Conservation (phyloP, 768 basidiomycete genomes). For the Tulasnella sp. region DNA sequence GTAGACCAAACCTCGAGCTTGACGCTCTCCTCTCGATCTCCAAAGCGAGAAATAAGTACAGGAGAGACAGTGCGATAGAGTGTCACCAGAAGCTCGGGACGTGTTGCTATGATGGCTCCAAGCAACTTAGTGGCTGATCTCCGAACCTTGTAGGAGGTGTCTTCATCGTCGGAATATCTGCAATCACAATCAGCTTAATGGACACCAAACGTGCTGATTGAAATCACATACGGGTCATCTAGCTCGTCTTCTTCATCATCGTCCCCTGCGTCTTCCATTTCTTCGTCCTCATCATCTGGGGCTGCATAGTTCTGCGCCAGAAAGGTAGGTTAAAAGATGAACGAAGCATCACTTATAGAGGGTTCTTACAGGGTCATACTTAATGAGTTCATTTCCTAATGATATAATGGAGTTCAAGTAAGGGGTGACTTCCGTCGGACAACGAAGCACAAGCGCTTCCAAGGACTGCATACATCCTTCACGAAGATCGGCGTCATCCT, state of each 20-base stretch:
- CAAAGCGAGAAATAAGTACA: constrained; percentile 78
- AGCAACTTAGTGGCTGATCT: constrained; percentile 86
- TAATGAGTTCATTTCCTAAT: constrained; percentile 64
- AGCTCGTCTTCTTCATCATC: constrained; percentile 70
- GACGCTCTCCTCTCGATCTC: constrained; percentile 91
- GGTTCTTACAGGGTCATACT: constrained; percentile 75
- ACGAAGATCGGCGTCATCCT: constrained; percentile 70
- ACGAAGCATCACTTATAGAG: background rate
- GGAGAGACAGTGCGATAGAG: constrained; percentile 81
- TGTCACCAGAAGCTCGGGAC: constrained; percentile 68
- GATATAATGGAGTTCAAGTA: constrained; percentile 58
- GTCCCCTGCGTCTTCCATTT: constrained; percentile 39
- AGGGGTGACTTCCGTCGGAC: constrained; percentile 67
- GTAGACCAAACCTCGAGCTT: constrained; percentile 85
- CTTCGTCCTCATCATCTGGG: constrained; percentile 53
- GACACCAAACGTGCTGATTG: too few species aligned
- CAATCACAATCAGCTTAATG: background rate
- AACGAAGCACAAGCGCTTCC: constrained; percentile 71
- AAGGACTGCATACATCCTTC: constrained; percentile 79
- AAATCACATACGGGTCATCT: constrained; percentile 53
- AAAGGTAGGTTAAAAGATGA: constrained; percentile 8
- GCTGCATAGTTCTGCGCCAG: constrained; percentile 60
- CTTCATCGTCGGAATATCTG: constrained; percentile 96
- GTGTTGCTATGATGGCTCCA: constrained; percentile 71
- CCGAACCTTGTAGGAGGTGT: constrained; percentile 95